Evolutionary conservation across 2,329 filamentous ascomycete species (phyloP).

Genomic region (Cytospora piceicola): DNA sequence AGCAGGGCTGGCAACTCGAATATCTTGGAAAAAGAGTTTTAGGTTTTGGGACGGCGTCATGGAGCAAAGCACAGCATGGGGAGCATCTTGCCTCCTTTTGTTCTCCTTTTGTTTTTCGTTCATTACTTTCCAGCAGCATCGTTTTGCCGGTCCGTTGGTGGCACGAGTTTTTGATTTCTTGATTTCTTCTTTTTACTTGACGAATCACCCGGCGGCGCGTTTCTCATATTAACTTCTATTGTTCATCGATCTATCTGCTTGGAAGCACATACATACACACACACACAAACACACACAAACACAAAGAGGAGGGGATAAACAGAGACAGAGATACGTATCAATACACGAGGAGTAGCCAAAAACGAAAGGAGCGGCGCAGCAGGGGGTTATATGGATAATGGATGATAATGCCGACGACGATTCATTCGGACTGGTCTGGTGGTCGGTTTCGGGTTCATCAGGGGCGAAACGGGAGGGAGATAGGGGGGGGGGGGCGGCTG

Average conservation of each 20-base stretch:
- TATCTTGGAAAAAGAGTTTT: not conserved
- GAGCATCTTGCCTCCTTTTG: slow-evolving; percentile 6
- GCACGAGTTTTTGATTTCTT: not conserved
- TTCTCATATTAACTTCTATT: not conserved
- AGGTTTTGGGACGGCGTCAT: slow-evolving; percentile 16
- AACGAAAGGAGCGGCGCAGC: slow-evolving; percentile 4
- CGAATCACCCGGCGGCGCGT: not conserved
- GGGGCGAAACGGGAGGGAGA: not conserved
- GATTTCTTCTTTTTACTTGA: not conserved
- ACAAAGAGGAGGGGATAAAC: not conserved
- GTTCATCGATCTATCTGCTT: slow-evolving; percentile 1
- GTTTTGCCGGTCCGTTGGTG: not conserved
- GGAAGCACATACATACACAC: not conserved
- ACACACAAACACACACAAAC: not conserved
- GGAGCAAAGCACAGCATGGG: slow-evolving; percentile 22
- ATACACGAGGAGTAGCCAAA: slow-evolving; percentile 6
- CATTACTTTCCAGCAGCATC: not conserved
- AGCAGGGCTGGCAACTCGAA: not conserved
- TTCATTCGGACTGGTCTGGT: slow-evolving; percentile 1
- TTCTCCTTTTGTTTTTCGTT: not conserved
- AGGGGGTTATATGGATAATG: not conserved
- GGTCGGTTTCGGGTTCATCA: not conserved
- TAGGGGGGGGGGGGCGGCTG: not conserved
- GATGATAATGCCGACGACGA: slow-evolving; percentile 4
- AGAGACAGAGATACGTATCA: not conserved